Evolutionary conservation across 257 asterid genomes (phyloP), one percentile per base, ranked within the genome.

Genomic region (Gardenia jasminoides): DNA sequence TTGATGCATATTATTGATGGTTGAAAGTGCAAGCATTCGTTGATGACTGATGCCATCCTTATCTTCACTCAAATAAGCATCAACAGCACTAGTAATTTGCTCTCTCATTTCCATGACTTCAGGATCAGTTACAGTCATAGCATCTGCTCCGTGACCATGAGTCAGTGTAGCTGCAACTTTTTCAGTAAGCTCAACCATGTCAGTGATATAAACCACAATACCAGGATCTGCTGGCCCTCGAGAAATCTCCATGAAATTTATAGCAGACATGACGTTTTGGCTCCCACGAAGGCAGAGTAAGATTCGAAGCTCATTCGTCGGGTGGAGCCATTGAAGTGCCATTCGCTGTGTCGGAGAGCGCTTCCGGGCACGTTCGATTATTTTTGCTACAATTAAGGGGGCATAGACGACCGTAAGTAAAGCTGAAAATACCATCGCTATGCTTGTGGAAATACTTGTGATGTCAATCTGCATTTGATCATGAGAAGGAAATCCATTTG

Each of bases 261-360:
- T 82, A 48, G 90, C 91, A 0, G 94, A 88, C 0, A 86, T 69
- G 6, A 88, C 79, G 44, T 84, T 82, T n/a, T 93, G 89, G 19
- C 87, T 79, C 52, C 90, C 91, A 1, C 77, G 92, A 28, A 95
- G 76, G 84, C 97, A 92, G 54, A 93, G 87, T 39, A 93, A 85
- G 70, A 95, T 69, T 3, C 88, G 89, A 12, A 89, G 87, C 89
- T 95, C 97, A 70, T 75, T 84, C 0, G 90, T 30, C 0, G 91
- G 88, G 67, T 72, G 84, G 61, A 81, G 90, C 96, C 94, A 93
- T 61, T 95, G 99, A 15, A 95, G 89, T 9, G 97, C 97, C 98
- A 93, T 93, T 77, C 87, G 79, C 76, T 95, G 94, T 6, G 91
- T 91, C 22, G 97, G 97, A 10, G 98, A 89, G 7, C 90, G 93